Evolutionary conservation across 2,329 filamentous ascomycete species (phyloP), one percentile per base, ranked within the genome.

Genomic region (Ciborinia camelliae): DNA sequence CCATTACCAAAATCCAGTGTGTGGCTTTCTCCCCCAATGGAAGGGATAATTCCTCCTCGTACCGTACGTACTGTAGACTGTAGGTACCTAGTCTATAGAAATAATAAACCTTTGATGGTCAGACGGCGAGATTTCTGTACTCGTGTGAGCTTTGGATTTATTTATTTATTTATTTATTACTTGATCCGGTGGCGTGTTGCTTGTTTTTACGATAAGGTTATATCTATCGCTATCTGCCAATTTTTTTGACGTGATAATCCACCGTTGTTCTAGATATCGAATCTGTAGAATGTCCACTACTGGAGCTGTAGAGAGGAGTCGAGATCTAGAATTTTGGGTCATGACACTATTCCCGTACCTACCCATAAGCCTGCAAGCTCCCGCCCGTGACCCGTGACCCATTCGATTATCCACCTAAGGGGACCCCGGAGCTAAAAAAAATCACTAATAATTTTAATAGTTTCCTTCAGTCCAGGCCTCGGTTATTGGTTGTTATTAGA

Each of bases 201-300:
- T 43, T 43, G 20, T 57, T 30, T 15, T 18, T 43, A 39, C 26
- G 37, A 57, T 57, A 23, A 43, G 37, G 54, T 30, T 9, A 12
- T 32, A 32, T 41, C 12, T 30, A 14, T 62, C 35, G 20, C 18
- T 41, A 41, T 6, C n/a, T 35, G 8, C 18, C 20, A 52, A 7
- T n/a, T n/a, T 37, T 14, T 50, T 52, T 62, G 59, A 62, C 59
- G 23, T 62, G 35, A 62, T 52, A 39, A n/a, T n/a, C n/a, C n/a
- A 39, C 7, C 6, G 14, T 45, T 18, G 26, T 45, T 45, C 37
- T 35, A 14, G 35, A 48, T n/a, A n/a, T n/a, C n/a, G 14, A 15
- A 61, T 51, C 12, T 14, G n/a, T 50, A n/a, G n/a, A n/a, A n/a
- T n/a, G n/a, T n/a, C n/a, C n/a, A n/a, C n/a, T n/a, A n/a, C n/a